Evolutionary conservation across 352 stramenopile genomes (phyloP).

Genomic region (Peronospora destructor): DNA sequence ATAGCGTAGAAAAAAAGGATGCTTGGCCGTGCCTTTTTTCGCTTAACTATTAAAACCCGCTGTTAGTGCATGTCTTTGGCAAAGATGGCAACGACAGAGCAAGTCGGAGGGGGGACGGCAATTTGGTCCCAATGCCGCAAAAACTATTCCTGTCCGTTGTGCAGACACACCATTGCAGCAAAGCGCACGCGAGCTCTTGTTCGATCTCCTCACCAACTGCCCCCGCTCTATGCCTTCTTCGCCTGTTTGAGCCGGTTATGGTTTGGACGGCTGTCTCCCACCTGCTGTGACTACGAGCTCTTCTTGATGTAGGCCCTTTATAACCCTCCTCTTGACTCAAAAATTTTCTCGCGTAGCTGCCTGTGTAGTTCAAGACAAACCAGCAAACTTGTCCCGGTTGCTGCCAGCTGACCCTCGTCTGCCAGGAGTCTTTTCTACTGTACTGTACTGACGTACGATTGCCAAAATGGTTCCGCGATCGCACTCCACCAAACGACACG

Average conservation of each 20-base stretch:
- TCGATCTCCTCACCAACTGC: constrained; percentile 22
- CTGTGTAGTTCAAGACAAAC: constrained; percentile 1
- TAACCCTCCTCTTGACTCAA: background rate
- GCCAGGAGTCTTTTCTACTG: constrained; percentile 8
- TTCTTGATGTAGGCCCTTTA: background rate
- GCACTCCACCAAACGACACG: background rate
- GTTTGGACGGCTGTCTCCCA: constrained; percentile 6
- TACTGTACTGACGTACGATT: constrained; percentile 23
- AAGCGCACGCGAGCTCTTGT: constrained; percentile 11
- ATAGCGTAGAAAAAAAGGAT: constrained; percentile 11
- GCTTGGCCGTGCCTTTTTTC: constrained; percentile 5
- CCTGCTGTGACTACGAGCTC: background rate
- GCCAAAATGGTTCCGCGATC: constrained; percentile 20
- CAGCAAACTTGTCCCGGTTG: constrained; percentile 1
- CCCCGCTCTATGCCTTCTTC: constrained; percentile 17
- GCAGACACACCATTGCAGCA: background rate
- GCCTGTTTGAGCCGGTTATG: constrained; percentile 7
- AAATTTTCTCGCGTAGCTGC: background rate
- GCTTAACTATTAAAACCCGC: constrained; percentile 9
- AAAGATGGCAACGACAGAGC: background rate
- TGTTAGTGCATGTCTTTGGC: constrained; percentile 10
- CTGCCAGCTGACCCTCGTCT: constrained; percentile 10
- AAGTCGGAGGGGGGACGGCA: background rate
- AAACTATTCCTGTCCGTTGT: background rate
- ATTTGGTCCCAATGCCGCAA: background rate